Evolutionary conservation across 306 rosid species (phyloP).

Genomic region (Fragaria ananassa): DNA sequence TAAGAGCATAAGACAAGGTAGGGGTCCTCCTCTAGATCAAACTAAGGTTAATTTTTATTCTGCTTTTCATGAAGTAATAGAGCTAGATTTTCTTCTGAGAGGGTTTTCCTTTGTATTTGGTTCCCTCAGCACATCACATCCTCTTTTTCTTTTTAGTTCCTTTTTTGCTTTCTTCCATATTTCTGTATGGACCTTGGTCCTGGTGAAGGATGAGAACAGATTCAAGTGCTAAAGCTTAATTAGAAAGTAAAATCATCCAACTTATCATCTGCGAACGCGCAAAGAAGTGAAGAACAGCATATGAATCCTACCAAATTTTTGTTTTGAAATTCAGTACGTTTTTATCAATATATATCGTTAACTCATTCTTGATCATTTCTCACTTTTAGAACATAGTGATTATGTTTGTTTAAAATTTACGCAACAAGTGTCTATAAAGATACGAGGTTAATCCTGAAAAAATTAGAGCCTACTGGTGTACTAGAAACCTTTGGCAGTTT

Average conservation of each 20-base stretch:
- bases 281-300: too few relatives aligned
- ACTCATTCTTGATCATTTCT: background rate
- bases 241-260: too few relatives aligned
- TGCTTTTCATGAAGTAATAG: background rate
- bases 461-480: too few relatives aligned
- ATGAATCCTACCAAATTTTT: too few relatives aligned
- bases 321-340: too few relatives aligned
- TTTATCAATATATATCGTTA: too few relatives aligned
- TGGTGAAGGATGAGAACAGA: too few relatives aligned
- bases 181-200: background rate
- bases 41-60: background rate
- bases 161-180: background rate
- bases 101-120: slow-evolving; percentile 1
- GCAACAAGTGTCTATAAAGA: too few relatives aligned
- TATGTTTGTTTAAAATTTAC: background rate
- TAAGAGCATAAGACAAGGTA: slow-evolving; percentile 9
- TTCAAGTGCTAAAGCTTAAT: background rate
- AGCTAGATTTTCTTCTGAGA: background rate
- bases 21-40: background rate
- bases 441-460: too few relatives aligned
- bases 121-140: background rate
- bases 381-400: background rate
- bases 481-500: background rate
- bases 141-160: background rate
- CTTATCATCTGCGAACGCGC: too few relatives aligned